Evolutionary conservation across 83 land plant species (phyloP), one percentile per base, ranked within the genome.

Genomic region (Thuja plicata): DNA sequence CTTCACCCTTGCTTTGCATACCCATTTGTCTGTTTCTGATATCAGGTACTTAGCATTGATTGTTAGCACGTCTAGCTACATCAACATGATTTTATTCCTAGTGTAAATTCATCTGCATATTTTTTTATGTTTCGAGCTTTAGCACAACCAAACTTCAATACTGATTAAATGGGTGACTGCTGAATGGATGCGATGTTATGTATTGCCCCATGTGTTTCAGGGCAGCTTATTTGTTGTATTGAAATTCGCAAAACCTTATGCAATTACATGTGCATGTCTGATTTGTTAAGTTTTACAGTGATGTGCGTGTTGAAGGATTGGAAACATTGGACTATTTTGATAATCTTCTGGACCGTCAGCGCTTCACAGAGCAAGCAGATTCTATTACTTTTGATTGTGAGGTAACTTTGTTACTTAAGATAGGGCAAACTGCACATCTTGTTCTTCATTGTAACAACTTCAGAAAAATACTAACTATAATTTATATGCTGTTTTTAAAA

Each of bases 271-370:
- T 40, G 34, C 66, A 86, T 32, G 17, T 60, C 40, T 86, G 30
- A 37, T 60, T 21, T 40, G 7, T 57, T 87, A 87, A 12, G 24
- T 62, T 91, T 73, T 84, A 40, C 87, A 92, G 93, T 89, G 95
- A 94, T 54, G 95, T 94, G 21, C 92, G 95, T 16, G 89, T 94
- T 30, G 95, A 94, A 89, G 95, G 95, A 1, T 79, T 94, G 84
- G 95, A 94, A 89, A 94, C 95, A 38, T 87, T 91, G 54, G 95
- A 94, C 70, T 94, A 88, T 79, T 87, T 94, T 21, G 95, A 94
- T 62, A 94, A 94, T 57, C 88, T 94, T 76, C 57, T 35, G 78
- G 89, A 91, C 10, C 87, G 77, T 45, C 88, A 93, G 60, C 70
- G 95, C 37, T 91, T 90, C 32, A 94, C 95, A 19, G 95, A 94